Percentiles rank a stretch among this genome's conserved stretches.
Evolutionary conservation across 306 rosid genomes (phyloP).

Genomic region (Leucaena leucocephala): DNA sequence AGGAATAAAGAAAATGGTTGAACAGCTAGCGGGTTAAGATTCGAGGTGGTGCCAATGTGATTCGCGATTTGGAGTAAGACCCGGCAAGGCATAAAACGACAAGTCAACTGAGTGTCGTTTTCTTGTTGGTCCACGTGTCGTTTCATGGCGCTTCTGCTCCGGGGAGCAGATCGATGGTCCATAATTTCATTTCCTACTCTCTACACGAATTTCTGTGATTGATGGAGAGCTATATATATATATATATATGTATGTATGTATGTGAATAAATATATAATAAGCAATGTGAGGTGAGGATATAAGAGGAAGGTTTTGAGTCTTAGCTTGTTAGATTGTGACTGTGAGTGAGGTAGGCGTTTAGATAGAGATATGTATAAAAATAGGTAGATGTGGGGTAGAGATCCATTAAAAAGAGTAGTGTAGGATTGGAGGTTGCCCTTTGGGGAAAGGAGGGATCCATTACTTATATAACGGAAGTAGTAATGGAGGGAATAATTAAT

Average conservation of each 20-base stretch:
- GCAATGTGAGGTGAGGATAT: too few species aligned
- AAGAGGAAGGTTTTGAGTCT: too few species aligned
- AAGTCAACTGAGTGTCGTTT: neutral
- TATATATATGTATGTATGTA: too few species aligned
- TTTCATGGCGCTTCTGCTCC: slow-evolving; percentile 37
- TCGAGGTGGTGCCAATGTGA: slow-evolving; percentile 13
- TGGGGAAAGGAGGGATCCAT: slow-evolving; percentile 45
- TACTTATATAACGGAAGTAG: slow-evolving; percentile 41
- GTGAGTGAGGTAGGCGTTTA: too few species aligned
- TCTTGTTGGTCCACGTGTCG: slow-evolving; percentile 28
- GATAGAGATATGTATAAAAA: too few species aligned
- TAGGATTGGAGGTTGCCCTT: neutral
- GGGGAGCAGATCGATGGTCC: slow-evolving; percentile 49
- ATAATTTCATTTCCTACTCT: neutral
- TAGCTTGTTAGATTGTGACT: too few species aligned
- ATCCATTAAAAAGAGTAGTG: neutral
- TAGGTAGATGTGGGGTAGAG: too few species aligned
- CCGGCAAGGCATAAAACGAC: neutral
- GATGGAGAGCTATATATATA: neutral
- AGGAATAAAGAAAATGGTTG: neutral
- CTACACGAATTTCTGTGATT: neutral
- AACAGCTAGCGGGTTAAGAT: neutral
- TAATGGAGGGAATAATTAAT: slow-evolving; percentile 22
- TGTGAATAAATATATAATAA: too few species aligned
- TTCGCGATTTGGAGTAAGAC: slow-evolving; percentile 33